These are phyloP conservation scores for Volvox reticuliferus DNA, from an alignment of 139 green algal species.

Conservation along the genomic window DNA sequence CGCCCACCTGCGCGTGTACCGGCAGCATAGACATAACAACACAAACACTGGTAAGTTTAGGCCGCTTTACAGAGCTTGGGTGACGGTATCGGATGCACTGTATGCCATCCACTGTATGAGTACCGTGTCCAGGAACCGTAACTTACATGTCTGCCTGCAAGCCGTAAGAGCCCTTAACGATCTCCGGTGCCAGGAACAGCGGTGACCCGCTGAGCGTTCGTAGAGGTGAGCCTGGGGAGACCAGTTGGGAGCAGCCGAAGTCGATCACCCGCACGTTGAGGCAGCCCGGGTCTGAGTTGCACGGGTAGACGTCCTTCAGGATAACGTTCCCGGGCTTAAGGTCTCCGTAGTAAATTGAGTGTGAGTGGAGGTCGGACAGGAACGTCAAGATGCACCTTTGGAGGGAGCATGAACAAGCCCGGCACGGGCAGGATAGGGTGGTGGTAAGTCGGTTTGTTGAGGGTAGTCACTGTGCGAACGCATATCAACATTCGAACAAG, in stretches of 20 bases:
- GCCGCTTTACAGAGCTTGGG: no score
- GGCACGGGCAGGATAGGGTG: no score
- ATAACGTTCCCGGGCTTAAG: constrained; percentile 47
- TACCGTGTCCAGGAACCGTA: no score
- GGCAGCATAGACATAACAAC: no score
- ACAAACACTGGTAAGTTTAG: no score
- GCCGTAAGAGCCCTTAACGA: constrained; percentile 23
- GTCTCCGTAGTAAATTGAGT: constrained; percentile 42
- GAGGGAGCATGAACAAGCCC: not conserved
- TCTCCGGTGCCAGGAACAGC: constrained; percentile 43
- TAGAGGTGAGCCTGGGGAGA: not conserved
- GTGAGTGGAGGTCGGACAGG: constrained; percentile 22
- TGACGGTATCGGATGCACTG: no score
- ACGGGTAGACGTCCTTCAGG: constrained; percentile 50
- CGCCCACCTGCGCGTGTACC: constrained; percentile 44
- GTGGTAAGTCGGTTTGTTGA: no score
- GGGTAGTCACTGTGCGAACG: no score
- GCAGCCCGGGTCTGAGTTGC: constrained; percentile 1
- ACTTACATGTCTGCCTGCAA: constrained; percentile 44
- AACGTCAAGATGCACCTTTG: constrained; percentile 36
- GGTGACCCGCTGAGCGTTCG: constrained; percentile 21
- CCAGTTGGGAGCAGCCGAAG: constrained; percentile 44
- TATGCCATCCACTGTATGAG: no score
- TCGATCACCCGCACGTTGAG: constrained; percentile 37
- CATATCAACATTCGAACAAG: no score